Evolutionary conservation across 371 early-diverging fungal genomes (phyloP).

Genomic region (Mortierella sp.): DNA sequence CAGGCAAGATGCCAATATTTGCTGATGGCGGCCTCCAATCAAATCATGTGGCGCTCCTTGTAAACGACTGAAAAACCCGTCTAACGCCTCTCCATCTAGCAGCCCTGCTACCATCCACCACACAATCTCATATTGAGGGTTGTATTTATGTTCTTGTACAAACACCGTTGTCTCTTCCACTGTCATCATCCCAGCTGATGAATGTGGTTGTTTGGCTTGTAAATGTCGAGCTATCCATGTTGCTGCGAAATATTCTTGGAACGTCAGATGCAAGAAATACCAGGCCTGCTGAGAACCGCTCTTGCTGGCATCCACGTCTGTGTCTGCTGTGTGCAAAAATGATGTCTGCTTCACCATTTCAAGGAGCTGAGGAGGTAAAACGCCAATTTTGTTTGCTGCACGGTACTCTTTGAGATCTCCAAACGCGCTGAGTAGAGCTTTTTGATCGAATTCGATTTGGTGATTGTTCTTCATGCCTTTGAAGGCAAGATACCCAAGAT

Average conservation of each 20-base stretch:
- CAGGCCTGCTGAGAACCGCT: slow-evolving; percentile 5
- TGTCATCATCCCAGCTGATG: slow-evolving; percentile 14
- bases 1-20: slow-evolving; percentile 14
- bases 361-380: slow-evolving; percentile 1
- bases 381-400: not conserved
- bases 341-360: slow-evolving; percentile 18
- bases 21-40: slow-evolving; percentile 19
- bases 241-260: slow-evolving; percentile 32
- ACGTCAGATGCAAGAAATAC: slow-evolving; percentile 23
- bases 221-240: slow-evolving; percentile 15
- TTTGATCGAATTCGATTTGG: slow-evolving; percentile 23
- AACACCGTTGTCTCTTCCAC: slow-evolving; percentile 7
- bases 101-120: slow-evolving; percentile 41
- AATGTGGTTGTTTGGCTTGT: not conserved
- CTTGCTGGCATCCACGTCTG: slow-evolving; percentile 6
- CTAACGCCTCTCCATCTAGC: slow-evolving; percentile 13
- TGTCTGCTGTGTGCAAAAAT: slow-evolving; percentile 23
- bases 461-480: slow-evolving; percentile 15
- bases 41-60: slow-evolving; percentile 12
- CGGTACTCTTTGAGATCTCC: slow-evolving; percentile 5
- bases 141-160: slow-evolving; percentile 25
- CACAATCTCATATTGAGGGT: slow-evolving; percentile 31
- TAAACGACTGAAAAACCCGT: slow-evolving; percentile 5
- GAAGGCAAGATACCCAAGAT: slow-evolving; percentile 29
- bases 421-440: not conserved